A percentile compares a stretch with the other conserved stretches of the same genome.
Conservation (phyloP, 2,329 filamentous ascomycete genomes). For the Nemania serpens region DNA sequence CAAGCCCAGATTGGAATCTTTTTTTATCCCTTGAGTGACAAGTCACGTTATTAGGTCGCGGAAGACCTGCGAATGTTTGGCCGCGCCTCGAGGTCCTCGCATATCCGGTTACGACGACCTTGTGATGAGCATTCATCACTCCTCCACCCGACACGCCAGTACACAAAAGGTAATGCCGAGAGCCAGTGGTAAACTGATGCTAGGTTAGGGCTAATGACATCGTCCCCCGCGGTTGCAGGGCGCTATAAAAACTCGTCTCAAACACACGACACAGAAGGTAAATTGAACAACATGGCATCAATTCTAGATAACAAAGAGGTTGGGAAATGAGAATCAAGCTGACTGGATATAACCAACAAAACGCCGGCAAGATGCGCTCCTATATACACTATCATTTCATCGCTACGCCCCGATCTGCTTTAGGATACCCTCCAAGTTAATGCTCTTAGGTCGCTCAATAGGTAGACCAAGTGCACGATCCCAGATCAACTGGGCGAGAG, state of each 20-base stretch:
- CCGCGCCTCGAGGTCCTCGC: conserved; percentile 20
- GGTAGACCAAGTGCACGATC: conserved; percentile 90
- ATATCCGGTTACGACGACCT: conserved; percentile 26
- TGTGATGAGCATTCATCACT: neutral
- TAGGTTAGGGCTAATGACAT: too few species aligned
- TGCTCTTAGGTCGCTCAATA: conserved; percentile 97
- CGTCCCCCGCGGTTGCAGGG: neutral
- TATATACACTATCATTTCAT: conserved; percentile 20
- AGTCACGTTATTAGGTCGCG: conserved; percentile 21
- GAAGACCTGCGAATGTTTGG: conserved; percentile 7
- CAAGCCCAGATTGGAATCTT: conserved; percentile 20
- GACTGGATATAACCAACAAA: conserved; percentile 23
- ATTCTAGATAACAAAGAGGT: neutral
- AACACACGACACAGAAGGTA: neutral
- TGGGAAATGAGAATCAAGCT: conserved; percentile 29
- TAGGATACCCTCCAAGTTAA: conserved; percentile 85
- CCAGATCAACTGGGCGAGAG: conserved; percentile 94
- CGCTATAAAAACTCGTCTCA: neutral
- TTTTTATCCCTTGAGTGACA: conserved; percentile 20
- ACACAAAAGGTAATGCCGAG: neutral
- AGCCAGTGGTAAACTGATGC: neutral
- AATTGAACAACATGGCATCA: conserved; percentile 6
- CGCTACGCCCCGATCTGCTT: conserved; percentile 59
- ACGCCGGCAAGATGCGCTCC: conserved; percentile 24
- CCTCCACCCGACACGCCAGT: neutral